phyloP scores from a whole-genome alignment of 768 basidiomycete species.

The Podaxis sp. region DNA sequence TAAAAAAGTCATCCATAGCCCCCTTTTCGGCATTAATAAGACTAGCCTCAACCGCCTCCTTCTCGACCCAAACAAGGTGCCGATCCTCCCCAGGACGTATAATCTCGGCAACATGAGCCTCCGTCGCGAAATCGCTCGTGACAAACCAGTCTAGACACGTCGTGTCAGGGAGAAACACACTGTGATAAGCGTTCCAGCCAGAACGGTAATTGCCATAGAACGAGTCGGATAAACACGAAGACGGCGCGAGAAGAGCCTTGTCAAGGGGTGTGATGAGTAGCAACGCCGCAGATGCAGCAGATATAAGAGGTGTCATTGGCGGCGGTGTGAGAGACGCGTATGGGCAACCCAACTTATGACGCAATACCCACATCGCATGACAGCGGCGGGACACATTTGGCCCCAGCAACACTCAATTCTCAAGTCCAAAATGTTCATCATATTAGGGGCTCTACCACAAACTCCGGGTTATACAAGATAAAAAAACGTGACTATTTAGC shows the following conservation, averaged over 20 bases:
- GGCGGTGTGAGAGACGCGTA: background rate
- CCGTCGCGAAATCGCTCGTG: conserved; percentile 24
- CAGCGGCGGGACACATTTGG: background rate
- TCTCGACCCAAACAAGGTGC: conserved; percentile 62
- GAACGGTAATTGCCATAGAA: conserved; percentile 60
- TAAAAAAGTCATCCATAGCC: conserved; percentile 10
- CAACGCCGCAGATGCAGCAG: conserved; percentile 17
- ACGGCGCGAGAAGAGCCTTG: conserved; percentile 32
- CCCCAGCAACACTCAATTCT: too few species aligned
- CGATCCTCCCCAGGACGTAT: conserved; percentile 20
- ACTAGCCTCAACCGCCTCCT: conserved; percentile 47
- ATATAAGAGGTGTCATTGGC: background rate
- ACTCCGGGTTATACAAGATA: background rate
- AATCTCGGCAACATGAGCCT: conserved; percentile 24
- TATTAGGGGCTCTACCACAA: background rate
- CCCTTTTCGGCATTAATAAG: conserved; percentile 26
- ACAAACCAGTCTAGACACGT: conserved; percentile 38
- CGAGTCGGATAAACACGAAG: conserved; percentile 44
- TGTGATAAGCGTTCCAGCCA: conserved; percentile 34
- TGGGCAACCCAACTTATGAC: background rate
- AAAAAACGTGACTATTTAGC: background rate
- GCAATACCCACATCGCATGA: background rate
- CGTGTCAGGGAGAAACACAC: conserved; percentile 37
- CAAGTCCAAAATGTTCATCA: too few species aligned
- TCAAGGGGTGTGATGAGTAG: conserved; percentile 47